These are phyloP conservation scores for Rosa rugosa DNA, from an alignment of 306 rosid genomes.

Conservation along the genomic window DNA sequence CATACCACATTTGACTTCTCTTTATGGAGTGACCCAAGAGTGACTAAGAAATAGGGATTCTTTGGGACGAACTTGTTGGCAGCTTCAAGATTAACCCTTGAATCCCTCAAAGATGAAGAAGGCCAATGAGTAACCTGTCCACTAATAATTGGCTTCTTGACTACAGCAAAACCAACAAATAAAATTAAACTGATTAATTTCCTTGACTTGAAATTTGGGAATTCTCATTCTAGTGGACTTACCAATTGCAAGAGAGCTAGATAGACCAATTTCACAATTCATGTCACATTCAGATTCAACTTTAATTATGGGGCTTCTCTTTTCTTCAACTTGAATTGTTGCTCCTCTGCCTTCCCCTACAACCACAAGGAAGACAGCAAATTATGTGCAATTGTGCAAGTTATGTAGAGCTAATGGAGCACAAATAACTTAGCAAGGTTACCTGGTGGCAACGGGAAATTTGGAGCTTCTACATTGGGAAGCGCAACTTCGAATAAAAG, in stretches of 20 bases:
- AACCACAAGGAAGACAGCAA: not conserved
- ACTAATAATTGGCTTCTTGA: not conserved
- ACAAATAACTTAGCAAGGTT: not conserved
- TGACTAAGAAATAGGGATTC: not conserved
- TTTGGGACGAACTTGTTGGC: not conserved
- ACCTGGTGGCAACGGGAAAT: not conserved
- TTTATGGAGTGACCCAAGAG: not conserved
- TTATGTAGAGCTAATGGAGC: not conserved
- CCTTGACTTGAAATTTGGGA: not conserved
- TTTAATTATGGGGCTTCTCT: not conserved
- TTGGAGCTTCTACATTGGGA: not conserved
- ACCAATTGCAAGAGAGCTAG: not conserved
- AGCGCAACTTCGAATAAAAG: not conserved
- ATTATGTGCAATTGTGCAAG: not conserved
- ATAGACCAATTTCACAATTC: not conserved
- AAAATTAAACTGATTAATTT: not conserved
- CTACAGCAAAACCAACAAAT: not conserved
- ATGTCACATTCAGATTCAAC: not conserved
- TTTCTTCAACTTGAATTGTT: not conserved
- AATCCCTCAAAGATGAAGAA: constrained; percentile 3
- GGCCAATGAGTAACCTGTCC: constrained; percentile 2
- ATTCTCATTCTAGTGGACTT: not conserved
- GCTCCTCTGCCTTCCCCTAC: not conserved
- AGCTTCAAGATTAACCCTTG: not conserved
- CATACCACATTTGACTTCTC: not conserved